Evolutionary conservation across 495 filamentous ascomycete species (phyloP).

Genomic region (Hypoxylon crocopeplum): DNA sequence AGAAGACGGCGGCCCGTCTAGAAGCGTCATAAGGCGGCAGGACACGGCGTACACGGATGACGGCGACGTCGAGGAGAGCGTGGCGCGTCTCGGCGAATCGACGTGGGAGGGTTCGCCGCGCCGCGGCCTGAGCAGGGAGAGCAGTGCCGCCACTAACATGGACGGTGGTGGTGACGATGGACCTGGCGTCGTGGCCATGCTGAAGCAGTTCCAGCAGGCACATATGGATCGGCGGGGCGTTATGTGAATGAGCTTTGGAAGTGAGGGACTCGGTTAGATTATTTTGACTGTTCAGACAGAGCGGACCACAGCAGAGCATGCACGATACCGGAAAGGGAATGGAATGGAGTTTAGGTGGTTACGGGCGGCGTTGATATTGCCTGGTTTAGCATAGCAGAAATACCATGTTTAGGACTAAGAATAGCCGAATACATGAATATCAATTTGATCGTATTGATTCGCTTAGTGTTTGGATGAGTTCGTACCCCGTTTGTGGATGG

Average conservation of each 20-base stretch:
- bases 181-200: conserved; percentile 79
- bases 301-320: not conserved
- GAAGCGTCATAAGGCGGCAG: conserved; percentile 79
- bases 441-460: too few relatives aligned
- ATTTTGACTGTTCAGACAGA: not conserved
- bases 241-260: conserved; percentile 32
- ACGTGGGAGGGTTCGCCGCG: conserved; percentile 60
- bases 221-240: conserved; percentile 67
- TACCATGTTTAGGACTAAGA: too few relatives aligned
- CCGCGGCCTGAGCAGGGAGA: conserved; percentile 49
- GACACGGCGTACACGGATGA: conserved; percentile 58
- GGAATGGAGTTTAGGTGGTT: too few relatives aligned
- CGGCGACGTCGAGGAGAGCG: conserved; percentile 57
- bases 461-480: too few relatives aligned
- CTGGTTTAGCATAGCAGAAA: too few relatives aligned
- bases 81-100: conserved; percentile 55
- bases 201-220: conserved; percentile 90
- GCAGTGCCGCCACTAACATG: conserved; percentile 43
- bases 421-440: too few relatives aligned
- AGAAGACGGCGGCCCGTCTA: conserved; percentile 59
- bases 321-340: not conserved
- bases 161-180: conserved; percentile 53
- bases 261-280: not conserved
- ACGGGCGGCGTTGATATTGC: too few relatives aligned
- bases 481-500: too few relatives aligned